Percentiles rank a stretch among this genome's conserved stretches.
phyloP scores from a whole-genome alignment of 106 monocot genomes.

The Agapanthus africanus region DNA sequence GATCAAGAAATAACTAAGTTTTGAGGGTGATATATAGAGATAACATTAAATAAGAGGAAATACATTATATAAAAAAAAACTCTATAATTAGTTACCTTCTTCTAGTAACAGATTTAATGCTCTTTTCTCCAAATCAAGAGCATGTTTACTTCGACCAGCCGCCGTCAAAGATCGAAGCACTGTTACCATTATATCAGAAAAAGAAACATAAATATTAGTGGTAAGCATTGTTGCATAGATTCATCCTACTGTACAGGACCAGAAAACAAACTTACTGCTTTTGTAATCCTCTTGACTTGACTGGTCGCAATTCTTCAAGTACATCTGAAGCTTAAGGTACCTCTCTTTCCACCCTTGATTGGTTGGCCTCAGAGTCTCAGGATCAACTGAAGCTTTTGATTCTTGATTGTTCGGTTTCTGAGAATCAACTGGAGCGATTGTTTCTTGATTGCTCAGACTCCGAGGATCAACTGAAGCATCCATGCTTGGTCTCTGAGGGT shows the following conservation, averaged over 20 bases:
- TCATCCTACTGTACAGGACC: conserved; percentile 30
- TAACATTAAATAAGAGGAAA: no score
- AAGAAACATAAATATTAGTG: conserved; percentile 5
- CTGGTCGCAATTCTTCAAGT: conserved; percentile 66
- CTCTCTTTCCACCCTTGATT: conserved; percentile 60
- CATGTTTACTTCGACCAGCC: conserved; percentile 16
- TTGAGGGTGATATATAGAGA: no score
- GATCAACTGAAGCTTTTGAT: background rate
- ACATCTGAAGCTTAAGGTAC: conserved; percentile 61
- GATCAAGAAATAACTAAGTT: no score
- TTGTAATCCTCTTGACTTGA: conserved; percentile 81
- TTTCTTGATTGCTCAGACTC: background rate
- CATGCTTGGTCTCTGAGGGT: conserved; percentile 10
- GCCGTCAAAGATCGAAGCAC: conserved; percentile 20
- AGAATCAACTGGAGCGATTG: background rate
- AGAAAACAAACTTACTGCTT: conserved; percentile 11
- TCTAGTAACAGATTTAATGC: conserved; percentile 20
- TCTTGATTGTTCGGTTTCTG: conserved; percentile 1
- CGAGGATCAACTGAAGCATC: conserved; percentile 8
- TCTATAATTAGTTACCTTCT: no score
- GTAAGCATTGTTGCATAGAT: conserved; percentile 17
- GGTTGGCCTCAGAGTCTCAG: conserved; percentile 3
- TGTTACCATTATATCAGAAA: background rate
- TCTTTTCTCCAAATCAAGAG: conserved; percentile 20
- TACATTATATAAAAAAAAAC: no score